phyloP scores from a whole-genome alignment of 345 rosid genomes.

The Geranium brycei region DNA sequence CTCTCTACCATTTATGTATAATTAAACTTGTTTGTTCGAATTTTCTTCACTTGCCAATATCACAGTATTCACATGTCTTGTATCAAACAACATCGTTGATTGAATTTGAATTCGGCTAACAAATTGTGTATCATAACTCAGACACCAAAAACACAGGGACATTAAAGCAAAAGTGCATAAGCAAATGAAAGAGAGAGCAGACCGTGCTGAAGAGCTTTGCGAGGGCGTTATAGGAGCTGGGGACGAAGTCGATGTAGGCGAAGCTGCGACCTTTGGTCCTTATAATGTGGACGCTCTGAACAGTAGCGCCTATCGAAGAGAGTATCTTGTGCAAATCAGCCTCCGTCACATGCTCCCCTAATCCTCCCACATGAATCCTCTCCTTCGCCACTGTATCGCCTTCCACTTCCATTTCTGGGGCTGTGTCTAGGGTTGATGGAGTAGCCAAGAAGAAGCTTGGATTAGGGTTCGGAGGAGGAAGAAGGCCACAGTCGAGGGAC shows the following conservation, averaged over 20 bases:
- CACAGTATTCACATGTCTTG: too few relatives aligned
- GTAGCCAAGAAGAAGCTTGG: too few relatives aligned
- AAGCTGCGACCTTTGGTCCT: conserved; percentile 85
- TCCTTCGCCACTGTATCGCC: conserved; percentile 5
- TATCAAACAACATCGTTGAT: too few relatives aligned
- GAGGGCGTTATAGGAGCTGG: conserved; percentile 46
- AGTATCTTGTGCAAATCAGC: conserved; percentile 50
- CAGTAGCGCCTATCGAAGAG: conserved; percentile 24
- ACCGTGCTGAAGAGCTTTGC: conserved; percentile 73
- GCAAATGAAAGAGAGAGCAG: not conserved
- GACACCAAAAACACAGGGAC: too few relatives aligned
- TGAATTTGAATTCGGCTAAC: too few relatives aligned
- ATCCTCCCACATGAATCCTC: conserved; percentile 67
- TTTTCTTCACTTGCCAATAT: too few relatives aligned
- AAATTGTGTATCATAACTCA: too few relatives aligned
- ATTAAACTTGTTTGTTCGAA: too few relatives aligned
- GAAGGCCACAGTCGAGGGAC: too few relatives aligned
- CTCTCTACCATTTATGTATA: too few relatives aligned
- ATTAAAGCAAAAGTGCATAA: not conserved
- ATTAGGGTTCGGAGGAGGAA: too few relatives aligned
- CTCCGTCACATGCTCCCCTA: conserved; percentile 53
- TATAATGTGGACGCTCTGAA: conserved; percentile 41
- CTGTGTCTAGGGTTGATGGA: too few relatives aligned
- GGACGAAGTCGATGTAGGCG: conserved; percentile 66
- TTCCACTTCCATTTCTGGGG: not conserved